phyloP scores from a whole-genome alignment of 2,329 filamentous ascomycete genomes.

The Aspergillus sojae region DNA sequence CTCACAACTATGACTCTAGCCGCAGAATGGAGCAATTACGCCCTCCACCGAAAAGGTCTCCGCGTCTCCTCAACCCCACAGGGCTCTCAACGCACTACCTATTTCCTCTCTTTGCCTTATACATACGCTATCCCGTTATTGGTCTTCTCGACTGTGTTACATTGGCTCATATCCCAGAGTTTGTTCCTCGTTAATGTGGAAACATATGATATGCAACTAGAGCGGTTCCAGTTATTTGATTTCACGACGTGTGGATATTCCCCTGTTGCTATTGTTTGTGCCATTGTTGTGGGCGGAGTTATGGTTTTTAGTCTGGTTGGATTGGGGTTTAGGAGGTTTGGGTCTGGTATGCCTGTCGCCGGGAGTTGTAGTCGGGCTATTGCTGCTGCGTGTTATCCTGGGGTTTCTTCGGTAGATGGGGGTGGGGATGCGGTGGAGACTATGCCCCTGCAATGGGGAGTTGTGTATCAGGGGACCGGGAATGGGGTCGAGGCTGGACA shows the following conservation, averaged over 20 bases:
- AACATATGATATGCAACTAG: conserved; percentile 13
- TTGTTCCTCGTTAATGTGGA: conserved; percentile 45
- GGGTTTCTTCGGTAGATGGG: not conserved
- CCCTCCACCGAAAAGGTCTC: conserved; percentile 32
- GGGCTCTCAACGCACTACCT: conserved; percentile 42
- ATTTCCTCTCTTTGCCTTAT: conserved; percentile 32
- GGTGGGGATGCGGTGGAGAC: not conserved
- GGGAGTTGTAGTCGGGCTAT: conserved; percentile 36
- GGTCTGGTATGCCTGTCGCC: conserved; percentile 28
- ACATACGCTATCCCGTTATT: conserved; percentile 42
- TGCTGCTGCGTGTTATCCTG: conserved; percentile 34
- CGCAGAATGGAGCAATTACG: conserved; percentile 51
- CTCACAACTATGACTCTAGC: conserved; percentile 50
- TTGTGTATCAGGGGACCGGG: not conserved
- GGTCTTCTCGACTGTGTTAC: conserved; percentile 32
- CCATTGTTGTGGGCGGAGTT: conserved; percentile 18
- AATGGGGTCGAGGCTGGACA: not conserved
- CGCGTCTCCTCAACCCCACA: conserved; percentile 39
- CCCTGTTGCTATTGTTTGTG: conserved; percentile 14
- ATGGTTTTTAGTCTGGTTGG: conserved; percentile 19
- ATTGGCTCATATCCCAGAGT: conserved; percentile 51
- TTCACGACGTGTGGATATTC: conserved; percentile 12
- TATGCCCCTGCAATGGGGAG: not conserved
- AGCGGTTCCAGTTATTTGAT: not conserved
- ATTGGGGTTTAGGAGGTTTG: conserved; percentile 17